Percentiles rank a stretch among this genome's conserved stretches.
Evolutionary conservation across 2,329 filamentous ascomycete species (phyloP).

Genomic region (Aspergillus persii): DNA sequence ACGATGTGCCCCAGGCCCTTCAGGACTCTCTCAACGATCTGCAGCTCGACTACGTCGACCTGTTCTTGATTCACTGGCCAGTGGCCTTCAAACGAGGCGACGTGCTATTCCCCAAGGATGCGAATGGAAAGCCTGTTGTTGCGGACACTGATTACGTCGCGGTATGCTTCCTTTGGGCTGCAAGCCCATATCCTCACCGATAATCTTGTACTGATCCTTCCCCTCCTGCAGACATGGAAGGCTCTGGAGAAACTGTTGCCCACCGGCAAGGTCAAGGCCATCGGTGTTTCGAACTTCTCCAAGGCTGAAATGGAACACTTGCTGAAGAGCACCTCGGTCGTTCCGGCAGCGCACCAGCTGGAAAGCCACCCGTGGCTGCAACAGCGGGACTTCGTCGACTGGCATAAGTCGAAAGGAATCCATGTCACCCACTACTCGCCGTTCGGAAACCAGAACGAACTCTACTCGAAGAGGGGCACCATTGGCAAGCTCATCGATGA

Average conservation of each 20-base stretch:
- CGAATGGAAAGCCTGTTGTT: conserved; percentile 40
- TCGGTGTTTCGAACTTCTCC: conserved; percentile 55
- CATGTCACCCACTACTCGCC: conserved; percentile 57
- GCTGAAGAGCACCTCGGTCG: conserved; percentile 43
- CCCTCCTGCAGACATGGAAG: conserved; percentile 46
- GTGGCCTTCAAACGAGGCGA: conserved; percentile 52
- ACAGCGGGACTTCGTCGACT: conserved; percentile 49
- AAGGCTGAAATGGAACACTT: conserved; percentile 49
- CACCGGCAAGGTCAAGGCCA: conserved; percentile 48
- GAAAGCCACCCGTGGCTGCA: conserved; percentile 56
- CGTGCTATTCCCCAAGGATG: conserved; percentile 47
- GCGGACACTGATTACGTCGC: conserved; percentile 51
- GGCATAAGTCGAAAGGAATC: conserved; percentile 50
- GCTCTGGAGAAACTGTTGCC: conserved; percentile 47
- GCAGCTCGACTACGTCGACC: conserved; percentile 65
- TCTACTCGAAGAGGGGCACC: conserved; percentile 46
- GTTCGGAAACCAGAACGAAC: conserved; percentile 54
- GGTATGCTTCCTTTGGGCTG: conserved; percentile 24
- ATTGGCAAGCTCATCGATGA: conserved; percentile 53
- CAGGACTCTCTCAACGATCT: conserved; percentile 62
- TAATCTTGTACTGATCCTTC: not conserved
- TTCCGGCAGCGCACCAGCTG: conserved; percentile 51
- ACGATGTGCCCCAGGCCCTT: conserved; percentile 62
- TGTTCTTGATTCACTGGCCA: conserved; percentile 69
- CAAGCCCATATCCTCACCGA: not conserved